A percentile compares a stretch with the other conserved stretches of the same genome.
phyloP scores from a whole-genome alignment of 2,329 filamentous ascomycete genomes.

The Cladosporium sp. region DNA sequence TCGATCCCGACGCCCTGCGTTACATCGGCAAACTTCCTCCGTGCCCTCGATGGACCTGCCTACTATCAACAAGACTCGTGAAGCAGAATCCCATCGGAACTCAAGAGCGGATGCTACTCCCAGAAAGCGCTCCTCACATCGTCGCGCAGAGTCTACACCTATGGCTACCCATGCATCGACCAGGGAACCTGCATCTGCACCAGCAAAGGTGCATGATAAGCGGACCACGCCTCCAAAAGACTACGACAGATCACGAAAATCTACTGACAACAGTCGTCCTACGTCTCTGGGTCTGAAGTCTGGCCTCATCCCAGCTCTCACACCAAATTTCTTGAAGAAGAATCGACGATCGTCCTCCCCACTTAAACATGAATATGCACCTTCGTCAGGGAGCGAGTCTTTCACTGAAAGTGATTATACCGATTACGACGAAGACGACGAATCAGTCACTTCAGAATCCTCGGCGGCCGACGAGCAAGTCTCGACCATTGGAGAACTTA shows the following conservation, averaged over 20 bases:
- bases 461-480: slow-evolving; percentile 44
- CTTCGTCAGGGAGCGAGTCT: slow-evolving; percentile 67
- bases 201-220: slow-evolving; percentile 32
- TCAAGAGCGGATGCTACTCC: slow-evolving; percentile 3
- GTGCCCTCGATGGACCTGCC: slow-evolving; percentile 45
- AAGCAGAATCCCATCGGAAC: slow-evolving; percentile 17
- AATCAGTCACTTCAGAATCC: slow-evolving; percentile 44
- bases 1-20: slow-evolving; percentile 28
- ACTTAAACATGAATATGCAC: slow-evolving; percentile 93
- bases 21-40: slow-evolving; percentile 45
- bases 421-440: slow-evolving; percentile 45
- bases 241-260: neutral
- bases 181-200: slow-evolving; percentile 27
- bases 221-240: neutral
- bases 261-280: neutral
- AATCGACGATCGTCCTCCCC: slow-evolving; percentile 81
- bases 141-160: slow-evolving; percentile 16
- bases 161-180: slow-evolving; percentile 12
- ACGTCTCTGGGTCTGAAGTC: slow-evolving; percentile 22
- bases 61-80: slow-evolving; percentile 41
- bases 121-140: neutral
- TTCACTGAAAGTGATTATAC: slow-evolving; percentile 56
- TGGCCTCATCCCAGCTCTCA: slow-evolving; percentile 29
- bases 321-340: slow-evolving; percentile 36
- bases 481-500: slow-evolving; percentile 30